phyloP scores from a whole-genome alignment of 192 early-diverging fungal genomes.

The Entrophospora sp. region DNA sequence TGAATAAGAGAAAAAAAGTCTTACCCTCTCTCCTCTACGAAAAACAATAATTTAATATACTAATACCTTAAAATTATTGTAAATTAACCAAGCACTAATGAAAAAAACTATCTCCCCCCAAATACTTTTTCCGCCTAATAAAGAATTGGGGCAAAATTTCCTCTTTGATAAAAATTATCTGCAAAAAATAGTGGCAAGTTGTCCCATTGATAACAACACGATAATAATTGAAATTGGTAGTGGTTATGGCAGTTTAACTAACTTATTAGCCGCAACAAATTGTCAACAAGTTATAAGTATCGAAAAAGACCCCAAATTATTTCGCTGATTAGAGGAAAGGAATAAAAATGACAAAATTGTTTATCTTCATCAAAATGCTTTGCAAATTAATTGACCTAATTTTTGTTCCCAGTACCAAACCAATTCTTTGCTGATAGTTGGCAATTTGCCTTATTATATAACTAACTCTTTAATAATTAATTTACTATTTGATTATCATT shows the following conservation, averaged over 20 bases:
- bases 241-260: conserved; percentile 7
- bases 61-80: too few relatives aligned
- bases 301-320: conserved; percentile 2
- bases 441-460: conserved; percentile 4
- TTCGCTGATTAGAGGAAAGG: background rate
- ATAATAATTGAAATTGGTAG: conserved; percentile 6
- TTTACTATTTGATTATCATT: background rate
- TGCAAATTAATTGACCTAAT: background rate
- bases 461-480: conserved; percentile 4
- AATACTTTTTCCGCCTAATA: conserved; percentile 1
- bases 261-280: background rate
- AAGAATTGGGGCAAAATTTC: conserved; percentile 1
- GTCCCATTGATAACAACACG: background rate
- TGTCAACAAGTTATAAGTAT: background rate
- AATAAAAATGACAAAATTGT: conserved; percentile 4
- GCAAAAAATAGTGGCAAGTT: background rate
- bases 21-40: too few relatives aligned
- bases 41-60: too few relatives aligned
- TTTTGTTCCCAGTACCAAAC: background rate
- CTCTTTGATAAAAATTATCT: conserved; percentile 3
- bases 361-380: conserved; percentile 1
- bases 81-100: too few relatives aligned
- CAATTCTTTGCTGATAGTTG: background rate
- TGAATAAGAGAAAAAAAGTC: too few relatives aligned
- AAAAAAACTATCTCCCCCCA: too few relatives aligned